Percentiles rank a stretch among this genome's conserved stretches.
These are phyloP conservation scores for Pythium dissotocum DNA, from an alignment of 352 stramenopile genomes.

Conservation along the genomic window DNA sequence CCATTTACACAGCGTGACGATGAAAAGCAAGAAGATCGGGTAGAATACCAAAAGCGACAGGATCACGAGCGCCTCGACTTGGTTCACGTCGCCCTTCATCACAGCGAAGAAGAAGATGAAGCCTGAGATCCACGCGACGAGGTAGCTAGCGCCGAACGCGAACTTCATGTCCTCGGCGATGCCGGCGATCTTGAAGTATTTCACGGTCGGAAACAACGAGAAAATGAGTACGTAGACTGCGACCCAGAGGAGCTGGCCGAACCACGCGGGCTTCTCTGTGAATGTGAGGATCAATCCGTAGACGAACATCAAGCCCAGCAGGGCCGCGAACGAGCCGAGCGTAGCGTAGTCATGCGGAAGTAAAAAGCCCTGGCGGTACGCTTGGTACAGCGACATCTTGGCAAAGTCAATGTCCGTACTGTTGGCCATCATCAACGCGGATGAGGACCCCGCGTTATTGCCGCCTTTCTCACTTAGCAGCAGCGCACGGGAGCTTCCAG, in stretches of 20 bases:
- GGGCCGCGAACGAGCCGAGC: constrained; percentile 52
- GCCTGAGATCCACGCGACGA: constrained; percentile 67
- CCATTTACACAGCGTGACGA: constrained; percentile 77
- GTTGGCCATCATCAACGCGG: constrained; percentile 11
- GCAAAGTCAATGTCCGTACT: constrained; percentile 53
- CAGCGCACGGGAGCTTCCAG: constrained; percentile 21
- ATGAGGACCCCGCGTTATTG: constrained; percentile 1
- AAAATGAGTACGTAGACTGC: constrained; percentile 64
- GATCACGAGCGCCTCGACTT: constrained; percentile 72
- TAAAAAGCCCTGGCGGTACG: constrained; percentile 67
- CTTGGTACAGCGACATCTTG: constrained; percentile 74
- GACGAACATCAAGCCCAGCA: constrained; percentile 60
- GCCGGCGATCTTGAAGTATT: constrained; percentile 74
- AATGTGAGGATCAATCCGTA: constrained; percentile 68
- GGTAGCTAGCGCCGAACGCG: constrained; percentile 48
- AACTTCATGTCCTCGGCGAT: constrained; percentile 62
- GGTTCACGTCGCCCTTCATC: constrained; percentile 59
- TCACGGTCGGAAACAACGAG: constrained; percentile 67
- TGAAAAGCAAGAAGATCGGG: constrained; percentile 72
- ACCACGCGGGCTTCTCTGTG: constrained; percentile 64
- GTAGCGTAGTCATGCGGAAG: constrained; percentile 78
- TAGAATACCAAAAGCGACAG: constrained; percentile 80
- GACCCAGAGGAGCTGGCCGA: constrained; percentile 78
- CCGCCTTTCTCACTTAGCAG: constrained; percentile 9
- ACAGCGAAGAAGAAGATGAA: constrained; percentile 73